These are phyloP conservation scores for Hanseniaspora guilliermondii DNA, from an alignment of 805 yeast species.

Conservation along the genomic window DNA sequence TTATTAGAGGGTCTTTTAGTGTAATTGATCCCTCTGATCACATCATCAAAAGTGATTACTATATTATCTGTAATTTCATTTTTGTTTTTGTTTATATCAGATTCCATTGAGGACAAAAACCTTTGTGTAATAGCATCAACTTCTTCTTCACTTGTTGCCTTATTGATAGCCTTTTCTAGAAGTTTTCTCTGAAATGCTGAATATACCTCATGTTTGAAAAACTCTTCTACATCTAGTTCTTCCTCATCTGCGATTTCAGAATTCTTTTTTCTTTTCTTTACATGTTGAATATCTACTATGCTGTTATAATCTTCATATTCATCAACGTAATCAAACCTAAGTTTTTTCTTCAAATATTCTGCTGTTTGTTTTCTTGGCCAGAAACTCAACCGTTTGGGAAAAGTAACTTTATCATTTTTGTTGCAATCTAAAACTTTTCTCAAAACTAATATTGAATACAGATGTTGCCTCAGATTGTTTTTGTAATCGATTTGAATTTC, in stretches of 20 bases:
- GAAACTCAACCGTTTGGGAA: conserved; percentile 7
- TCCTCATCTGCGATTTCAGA: neutral
- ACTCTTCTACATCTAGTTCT: neutral
- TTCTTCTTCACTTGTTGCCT: neutral
- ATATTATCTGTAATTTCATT: neutral
- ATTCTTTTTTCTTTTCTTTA: neutral
- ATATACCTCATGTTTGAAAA: neutral
- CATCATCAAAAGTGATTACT: neutral
- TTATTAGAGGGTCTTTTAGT: neutral
- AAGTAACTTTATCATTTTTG: neutral
- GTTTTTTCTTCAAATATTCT: neutral
- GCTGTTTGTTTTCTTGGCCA: conserved; percentile 12
- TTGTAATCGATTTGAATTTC: conserved; percentile 5
- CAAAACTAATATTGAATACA: neutral
- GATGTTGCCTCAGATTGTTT: conserved; percentile 9
- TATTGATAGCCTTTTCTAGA: neutral
- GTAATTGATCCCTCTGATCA: conserved; percentile 6
- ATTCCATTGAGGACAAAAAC: neutral
- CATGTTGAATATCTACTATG: neutral
- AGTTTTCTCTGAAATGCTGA: neutral
- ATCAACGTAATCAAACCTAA: conserved; percentile 1
- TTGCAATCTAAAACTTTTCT: conserved; percentile 3
- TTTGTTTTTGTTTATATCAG: neutral
- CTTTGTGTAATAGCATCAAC: neutral
- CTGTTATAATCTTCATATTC: neutral